These are phyloP conservation scores for Nakazawaea ishiwadae DNA, from an alignment of 805 yeast species.

Conservation along the genomic window DNA sequence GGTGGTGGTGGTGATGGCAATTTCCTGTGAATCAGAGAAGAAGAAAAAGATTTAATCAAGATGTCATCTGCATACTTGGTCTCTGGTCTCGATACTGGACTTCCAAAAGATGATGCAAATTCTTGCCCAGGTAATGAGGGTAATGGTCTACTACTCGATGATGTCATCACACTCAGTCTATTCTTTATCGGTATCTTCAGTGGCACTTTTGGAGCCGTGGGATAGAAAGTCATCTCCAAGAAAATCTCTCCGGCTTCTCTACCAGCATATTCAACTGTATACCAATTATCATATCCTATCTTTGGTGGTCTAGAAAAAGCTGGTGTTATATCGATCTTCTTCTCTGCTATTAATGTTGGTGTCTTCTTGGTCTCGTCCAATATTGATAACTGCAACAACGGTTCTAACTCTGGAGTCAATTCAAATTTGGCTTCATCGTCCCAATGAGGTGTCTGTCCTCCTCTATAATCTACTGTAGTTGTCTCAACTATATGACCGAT, in stretches of 20 bases:
- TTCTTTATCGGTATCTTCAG: slow-evolving; percentile 13
- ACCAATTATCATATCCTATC: slow-evolving; percentile 87
- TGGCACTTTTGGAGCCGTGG: slow-evolving; percentile 33
- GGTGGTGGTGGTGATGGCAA: slow-evolving; percentile 5
- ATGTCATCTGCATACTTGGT: slow-evolving; percentile 1
- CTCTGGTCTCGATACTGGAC: background rate
- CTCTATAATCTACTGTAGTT: slow-evolving; percentile 74
- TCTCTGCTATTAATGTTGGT: slow-evolving; percentile 83
- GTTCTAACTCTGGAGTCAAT: slow-evolving; percentile 58
- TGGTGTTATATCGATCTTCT: slow-evolving; percentile 70
- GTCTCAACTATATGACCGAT: slow-evolving; percentile 78
- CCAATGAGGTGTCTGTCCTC: slow-evolving; percentile 95
- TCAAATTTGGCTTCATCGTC: slow-evolving; percentile 69
- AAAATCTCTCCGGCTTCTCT: slow-evolving; percentile 85
- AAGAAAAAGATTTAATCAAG: slow-evolving; percentile 9
- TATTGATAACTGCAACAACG: slow-evolving; percentile 63
- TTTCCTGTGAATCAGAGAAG: slow-evolving; percentile 5
- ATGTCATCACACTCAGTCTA: slow-evolving; percentile 2
- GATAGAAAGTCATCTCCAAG: slow-evolving; percentile 89
- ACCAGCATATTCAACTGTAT: slow-evolving; percentile 58
- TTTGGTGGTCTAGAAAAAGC: slow-evolving; percentile 62
- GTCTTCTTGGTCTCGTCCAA: slow-evolving; percentile 81
- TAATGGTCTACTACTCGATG: slow-evolving; percentile 16
- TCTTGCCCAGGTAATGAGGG: slow-evolving; percentile 24
- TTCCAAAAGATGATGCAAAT: too few species aligned